phyloP scores from a whole-genome alignment of 371 early-diverging fungal genomes.

The Actinomucor elegans region DNA sequence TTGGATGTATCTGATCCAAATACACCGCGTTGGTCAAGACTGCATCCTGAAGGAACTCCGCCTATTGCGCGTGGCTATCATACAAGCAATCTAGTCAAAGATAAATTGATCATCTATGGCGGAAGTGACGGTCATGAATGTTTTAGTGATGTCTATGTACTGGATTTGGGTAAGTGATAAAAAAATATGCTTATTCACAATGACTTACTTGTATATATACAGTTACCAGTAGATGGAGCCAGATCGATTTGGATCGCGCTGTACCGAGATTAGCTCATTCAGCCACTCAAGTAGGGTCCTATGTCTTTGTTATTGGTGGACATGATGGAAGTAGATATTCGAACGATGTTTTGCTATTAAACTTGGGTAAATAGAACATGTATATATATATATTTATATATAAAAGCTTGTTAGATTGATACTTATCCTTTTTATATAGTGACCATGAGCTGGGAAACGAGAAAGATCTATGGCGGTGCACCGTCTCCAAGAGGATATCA shows the following conservation, averaged over 20 bases:
- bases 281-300: conserved; percentile 85
- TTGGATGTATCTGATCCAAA: conserved; percentile 61
- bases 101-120: conserved; percentile 79
- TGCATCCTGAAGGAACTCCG: conserved; percentile 60
- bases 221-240: conserved; percentile 50
- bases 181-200: background rate
- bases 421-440: conserved; percentile 38
- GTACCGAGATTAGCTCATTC: conserved; percentile 83
- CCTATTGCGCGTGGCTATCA: conserved; percentile 89
- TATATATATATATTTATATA: no score
- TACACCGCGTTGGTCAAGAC: conserved; percentile 67
- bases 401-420: no score
- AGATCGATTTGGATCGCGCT: conserved; percentile 62
- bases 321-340: conserved; percentile 85
- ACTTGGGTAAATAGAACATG: conserved; percentile 61
- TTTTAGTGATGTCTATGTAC: conserved; percentile 79
- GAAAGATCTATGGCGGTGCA: conserved; percentile 68
- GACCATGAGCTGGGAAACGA: conserved; percentile 80
- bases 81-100: conserved; percentile 78
- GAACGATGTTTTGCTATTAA: conserved; percentile 76
- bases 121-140: conserved; percentile 90
- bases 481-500: conserved; percentile 84
- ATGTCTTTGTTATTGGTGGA: conserved; percentile 88
- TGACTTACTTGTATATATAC: background rate
- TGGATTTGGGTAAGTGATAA: conserved; percentile 46